Conservation (phyloP, 306 rosid genomes). For the Quercus agrifolia region DNA sequence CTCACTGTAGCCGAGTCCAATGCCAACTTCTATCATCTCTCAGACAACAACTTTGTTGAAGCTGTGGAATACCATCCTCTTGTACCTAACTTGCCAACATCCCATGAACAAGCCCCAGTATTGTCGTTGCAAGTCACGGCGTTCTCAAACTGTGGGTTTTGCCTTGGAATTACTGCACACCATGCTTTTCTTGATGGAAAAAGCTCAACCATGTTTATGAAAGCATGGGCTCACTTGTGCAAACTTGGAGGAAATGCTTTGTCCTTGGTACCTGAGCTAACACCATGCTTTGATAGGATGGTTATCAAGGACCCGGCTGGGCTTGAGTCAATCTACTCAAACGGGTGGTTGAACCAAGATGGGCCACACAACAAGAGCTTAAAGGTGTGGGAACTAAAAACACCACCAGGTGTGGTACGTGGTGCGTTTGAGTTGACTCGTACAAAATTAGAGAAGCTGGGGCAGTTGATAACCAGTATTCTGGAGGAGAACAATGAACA, state of each 20-base stretch:
- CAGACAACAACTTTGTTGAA: not conserved
- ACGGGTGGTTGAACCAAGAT: not conserved
- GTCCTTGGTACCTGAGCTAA: not conserved
- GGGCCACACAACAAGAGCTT: slow-evolving; percentile 18
- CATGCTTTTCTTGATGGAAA: slow-evolving; percentile 31
- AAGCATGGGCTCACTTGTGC: slow-evolving; percentile 22
- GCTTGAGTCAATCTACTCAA: not conserved
- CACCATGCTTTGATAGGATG: not conserved
- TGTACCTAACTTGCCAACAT: not conserved
- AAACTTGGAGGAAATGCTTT: not conserved
- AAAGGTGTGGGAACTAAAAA: not conserved
- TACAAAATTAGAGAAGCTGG: not conserved
- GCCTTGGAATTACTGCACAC: slow-evolving; percentile 28
- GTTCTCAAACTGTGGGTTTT: slow-evolving; percentile 25
- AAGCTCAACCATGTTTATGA: slow-evolving; percentile 15
- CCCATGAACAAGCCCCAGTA: slow-evolving; percentile 12
- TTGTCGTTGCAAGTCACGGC: slow-evolving; percentile 28
- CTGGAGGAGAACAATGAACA: not conserved
- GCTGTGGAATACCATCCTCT: slow-evolving; percentile 16
- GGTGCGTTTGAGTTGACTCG: slow-evolving; percentile 8
- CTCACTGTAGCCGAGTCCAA: slow-evolving; percentile 20
- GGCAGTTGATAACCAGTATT: not conserved
- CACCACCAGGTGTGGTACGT: not conserved
- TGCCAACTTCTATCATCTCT: slow-evolving; percentile 4
- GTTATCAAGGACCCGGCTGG: slow-evolving; percentile 1